Base-by-base conservation (phyloP, 345 rosid species). In the Linum usitatissimum region DNA sequence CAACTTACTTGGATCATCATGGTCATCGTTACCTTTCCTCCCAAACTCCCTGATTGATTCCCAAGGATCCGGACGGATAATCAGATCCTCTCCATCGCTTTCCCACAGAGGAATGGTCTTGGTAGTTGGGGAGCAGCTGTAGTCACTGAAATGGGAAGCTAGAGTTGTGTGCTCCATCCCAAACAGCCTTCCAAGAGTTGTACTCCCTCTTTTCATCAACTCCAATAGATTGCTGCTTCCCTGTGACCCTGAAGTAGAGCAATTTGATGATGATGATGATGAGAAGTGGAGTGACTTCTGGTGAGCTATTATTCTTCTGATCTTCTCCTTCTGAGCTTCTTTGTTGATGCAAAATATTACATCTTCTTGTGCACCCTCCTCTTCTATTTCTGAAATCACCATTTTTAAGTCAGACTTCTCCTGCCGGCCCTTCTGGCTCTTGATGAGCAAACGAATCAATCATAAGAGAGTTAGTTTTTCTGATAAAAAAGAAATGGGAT, bases 161-260 rank as follows among this genome's bases (percentile, higher is more conserved):
- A 83, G 76, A 71, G 79, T 70, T 0, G 81, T 77, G 31, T 77
- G 84, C 60, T 81, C 83, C 81, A 73, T 85, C 63, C 79, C 80
- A 57, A 77, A 79, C 15, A 85, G 64, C 69, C 91, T 81, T 71
- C 54, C 49, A 21, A 79, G 23, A 38, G 84, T 79, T 0, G 78
- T 68, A 73, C 73, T 77, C 61, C 84, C 81, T 8, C 64, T 61
- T 68, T 62, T 79, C 91, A 79, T 82, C 66, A 79, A 60, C 9
- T 76, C 70, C 23, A 80, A 36, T 55, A 85, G 67, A 31, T 65
- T 75, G 56, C 63, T 68, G 18, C 78, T 73, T 12, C 76, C 63
- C 6, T 71, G 67, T 19, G 70, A 59, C 31, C 48, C 49, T 0
- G 75, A 75, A 3, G 81, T 69, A 42, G 40, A 66, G 3, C 79